Evolutionary conservation across 2,329 filamentous ascomycete genomes (phyloP), one percentile per base, ranked within the genome.

Genomic region (Trichoderma gracile): DNA sequence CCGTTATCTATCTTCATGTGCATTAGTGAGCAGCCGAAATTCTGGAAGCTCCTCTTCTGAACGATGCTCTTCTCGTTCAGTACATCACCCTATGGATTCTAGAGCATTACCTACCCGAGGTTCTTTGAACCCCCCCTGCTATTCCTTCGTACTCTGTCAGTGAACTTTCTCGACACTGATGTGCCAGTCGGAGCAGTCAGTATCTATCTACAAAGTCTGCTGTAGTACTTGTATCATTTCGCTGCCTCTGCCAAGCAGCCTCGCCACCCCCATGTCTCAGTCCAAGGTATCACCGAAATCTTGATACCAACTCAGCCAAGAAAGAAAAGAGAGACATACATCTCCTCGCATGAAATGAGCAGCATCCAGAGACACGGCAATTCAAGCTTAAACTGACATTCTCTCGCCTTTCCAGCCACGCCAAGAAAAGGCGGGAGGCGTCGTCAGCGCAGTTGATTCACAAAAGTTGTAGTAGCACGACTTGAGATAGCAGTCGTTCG

Each of bases 351-450:
- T 27, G 38, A 33, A 23, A n/a, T 1, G 1, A 33, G 27, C 27
- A 38, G 12, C 33, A 38, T 27, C 50, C 30, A 46, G 25, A 62
- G 49, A 58, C 62, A 64, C 17, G 19, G 46, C 53, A 45, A 45
- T 65, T 65, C 63, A 65, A 65, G 63, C 63, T 65, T 65, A 65
- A 60, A 43, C 42, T 55, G 42, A 65, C 63, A 50, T 50, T 63
- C 60, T 10, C 27, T 25, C 52, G 21, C 50, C 27, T 53, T 23
- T 15, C 6, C 47, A 46, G 14, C 58, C 47, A n/a, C 46, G 40
- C 33, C 21, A 25, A 52, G 56, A 60, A 38, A 38, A 38, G 33
- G 23, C 6, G 45, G 57, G 33, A 52, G 38, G 57, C 23, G 57
- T 52, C 46, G 47, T 50, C n/a, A 60, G 27, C 23, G 40, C 38